Evolutionary conservation across 1,139 yeast genomes (phyloP).

Genomic region (Kodamaea sp.): DNA sequence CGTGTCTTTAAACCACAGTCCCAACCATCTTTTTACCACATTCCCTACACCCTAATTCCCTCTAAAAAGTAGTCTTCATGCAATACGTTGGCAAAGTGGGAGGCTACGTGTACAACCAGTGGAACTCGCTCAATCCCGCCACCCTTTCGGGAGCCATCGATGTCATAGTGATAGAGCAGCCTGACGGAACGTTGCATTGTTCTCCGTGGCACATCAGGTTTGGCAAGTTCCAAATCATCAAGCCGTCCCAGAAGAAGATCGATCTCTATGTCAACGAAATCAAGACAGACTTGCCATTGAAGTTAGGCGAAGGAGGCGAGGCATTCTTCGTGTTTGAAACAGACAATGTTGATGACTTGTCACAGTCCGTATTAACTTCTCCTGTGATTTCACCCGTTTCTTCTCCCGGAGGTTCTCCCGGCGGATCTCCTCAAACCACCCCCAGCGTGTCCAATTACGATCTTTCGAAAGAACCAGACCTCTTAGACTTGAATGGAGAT

Average conservation of each 20-base stretch:
- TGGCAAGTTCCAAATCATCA: constrained; percentile 87
- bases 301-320: constrained; percentile 96
- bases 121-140: constrained; percentile 96
- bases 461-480: constrained; percentile 25
- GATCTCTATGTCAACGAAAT: constrained; percentile 84
- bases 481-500: constrained; percentile 35
- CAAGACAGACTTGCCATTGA: constrained; percentile 87
- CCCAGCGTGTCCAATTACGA: background rate
- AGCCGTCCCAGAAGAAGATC: constrained; percentile 96
- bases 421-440: constrained; percentile 20
- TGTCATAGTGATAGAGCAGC: constrained; percentile 93
- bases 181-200: constrained; percentile 77
- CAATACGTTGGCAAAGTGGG: constrained; percentile 96
- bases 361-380: constrained; percentile 79
- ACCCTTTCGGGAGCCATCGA: constrained; percentile 97
- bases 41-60: too few relatives aligned
- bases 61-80: constrained; percentile 53
- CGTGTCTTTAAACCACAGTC: too few relatives aligned
- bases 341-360: constrained; percentile 55
- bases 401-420: constrained; percentile 63
- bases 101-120: constrained; percentile 91
- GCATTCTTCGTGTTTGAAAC: constrained; percentile 97
- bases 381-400: constrained; percentile 85
- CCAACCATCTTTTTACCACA: background rate
- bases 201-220: constrained; percentile 97